Base-by-base conservation (phyloP, 495 filamentous ascomycete species). In the Annulohypoxylon bovei region DNA sequence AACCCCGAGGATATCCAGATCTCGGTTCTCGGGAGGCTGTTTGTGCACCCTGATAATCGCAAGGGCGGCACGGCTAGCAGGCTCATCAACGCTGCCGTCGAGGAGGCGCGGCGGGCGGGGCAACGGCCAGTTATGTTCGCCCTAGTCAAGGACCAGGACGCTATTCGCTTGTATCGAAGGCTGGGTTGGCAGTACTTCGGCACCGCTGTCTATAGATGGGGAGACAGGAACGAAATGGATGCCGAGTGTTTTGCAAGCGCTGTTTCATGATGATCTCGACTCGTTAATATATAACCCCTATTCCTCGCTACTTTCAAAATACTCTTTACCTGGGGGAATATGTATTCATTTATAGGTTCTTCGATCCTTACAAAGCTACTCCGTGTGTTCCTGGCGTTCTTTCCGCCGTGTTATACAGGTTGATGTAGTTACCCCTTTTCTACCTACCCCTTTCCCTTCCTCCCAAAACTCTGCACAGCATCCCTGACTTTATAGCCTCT, bases 141-240 rank as follows among this genome's bases (percentile, higher is more conserved):
- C 11, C 35, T 70, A 14, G 44, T 60, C 44, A 73, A 73, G 37
- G 66, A 66, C 25, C 62, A 63, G 46, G 37, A 66, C 60, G 71
- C 71, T 14, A 68, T 71, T 30, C 50, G 67, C 33, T 32, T 73
- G 8, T 70, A 67, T 25, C 50, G 58, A 20, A 69, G 35, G 52
- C n/a, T 71, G 4, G 64, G 64, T 0, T 74, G 68, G 68, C 46
- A 64, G 32, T 14, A 67, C 23, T 64, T 67, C 28, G 67, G 62
- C 23, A 56, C 40, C 9, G 49, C 58, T 30, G 47, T 58, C 20
- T 71, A 25, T 30, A 49, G 25, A 25, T 70, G 67, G 58, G 61
- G 62, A 2, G 57, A 62, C 9, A 22, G 39, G 0, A 73, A 70
- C 22, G 55, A 70, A 32, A 70, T 70, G 56, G 57, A 37, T 39